Evolutionary conservation across 768 basidiomycete species (phyloP).

Genomic region (Rhizopogon vinicolor): DNA sequence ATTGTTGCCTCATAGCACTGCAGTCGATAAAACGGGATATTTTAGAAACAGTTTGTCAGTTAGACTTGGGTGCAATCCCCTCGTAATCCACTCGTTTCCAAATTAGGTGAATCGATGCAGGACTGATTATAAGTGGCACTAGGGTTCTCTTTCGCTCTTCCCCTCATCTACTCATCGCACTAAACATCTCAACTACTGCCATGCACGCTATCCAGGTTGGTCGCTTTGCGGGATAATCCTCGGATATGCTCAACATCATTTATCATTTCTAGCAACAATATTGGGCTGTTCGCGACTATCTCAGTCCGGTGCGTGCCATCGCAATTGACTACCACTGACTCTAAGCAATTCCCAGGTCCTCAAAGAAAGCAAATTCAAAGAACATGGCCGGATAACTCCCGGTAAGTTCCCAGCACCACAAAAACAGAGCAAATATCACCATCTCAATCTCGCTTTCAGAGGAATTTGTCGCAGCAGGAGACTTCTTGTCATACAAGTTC

Average conservation of each 20-base stretch:
- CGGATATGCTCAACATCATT: slow-evolving; percentile 5
- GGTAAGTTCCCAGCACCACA: slow-evolving; percentile 42
- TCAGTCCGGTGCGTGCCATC: slow-evolving; percentile 67
- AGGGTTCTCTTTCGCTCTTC: slow-evolving; percentile 13
- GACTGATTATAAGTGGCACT: slow-evolving; percentile 9
- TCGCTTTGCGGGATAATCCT: neutral
- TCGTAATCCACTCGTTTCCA: slow-evolving; percentile 13
- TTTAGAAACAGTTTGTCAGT: neutral
- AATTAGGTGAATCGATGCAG: slow-evolving; percentile 29
- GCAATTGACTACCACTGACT: slow-evolving; percentile 10
- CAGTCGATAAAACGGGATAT: too few relatives aligned
- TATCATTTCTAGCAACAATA: slow-evolving; percentile 66
- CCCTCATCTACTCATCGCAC: slow-evolving; percentile 8
- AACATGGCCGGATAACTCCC: slow-evolving; percentile 94
- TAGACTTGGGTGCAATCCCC: neutral
- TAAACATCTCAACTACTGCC: slow-evolving; percentile 4
- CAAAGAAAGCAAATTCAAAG: slow-evolving; percentile 98
- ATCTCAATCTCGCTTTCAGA: slow-evolving; percentile 42
- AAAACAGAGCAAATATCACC: neutral
- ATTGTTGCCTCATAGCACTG: too few relatives aligned
- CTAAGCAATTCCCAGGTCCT: slow-evolving; percentile 62
- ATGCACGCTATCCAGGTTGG: slow-evolving; percentile 50
- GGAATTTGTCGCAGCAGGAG: slow-evolving; percentile 97
- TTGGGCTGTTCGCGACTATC: slow-evolving; percentile 92
- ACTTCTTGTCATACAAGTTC: slow-evolving; percentile 97